Evolutionary conservation across 2,329 filamentous ascomycete species (phyloP).

Genomic region (Talaromyces verruculosus): DNA sequence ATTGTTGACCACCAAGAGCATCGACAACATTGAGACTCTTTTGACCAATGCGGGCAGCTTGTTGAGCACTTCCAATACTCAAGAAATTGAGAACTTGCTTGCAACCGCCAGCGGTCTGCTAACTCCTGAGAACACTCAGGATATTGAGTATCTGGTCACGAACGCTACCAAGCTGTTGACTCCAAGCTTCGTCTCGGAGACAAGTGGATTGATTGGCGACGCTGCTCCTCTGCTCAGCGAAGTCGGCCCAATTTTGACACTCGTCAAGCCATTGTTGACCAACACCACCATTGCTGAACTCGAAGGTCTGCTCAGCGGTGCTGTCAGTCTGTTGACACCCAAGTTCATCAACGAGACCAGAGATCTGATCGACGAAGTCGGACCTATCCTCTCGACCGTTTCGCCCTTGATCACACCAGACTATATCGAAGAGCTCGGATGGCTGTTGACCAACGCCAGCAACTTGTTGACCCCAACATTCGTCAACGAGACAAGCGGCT

Average conservation of each 20-base stretch:
- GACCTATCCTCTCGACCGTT: conserved; percentile 25
- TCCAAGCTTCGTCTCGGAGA: conserved; percentile 30
- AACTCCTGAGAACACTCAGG: conserved; percentile 18
- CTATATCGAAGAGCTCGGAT: conserved; percentile 17
- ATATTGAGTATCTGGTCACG: conserved; percentile 18
- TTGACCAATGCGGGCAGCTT: conserved; percentile 29
- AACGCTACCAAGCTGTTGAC: conserved; percentile 30
- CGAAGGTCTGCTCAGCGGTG: conserved; percentile 25
- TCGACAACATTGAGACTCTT: conserved; percentile 25
- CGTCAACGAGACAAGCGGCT: conserved; percentile 28
- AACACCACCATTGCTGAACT: conserved; percentile 28
- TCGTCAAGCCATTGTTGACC: conserved; percentile 25
- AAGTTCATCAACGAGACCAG: conserved; percentile 18
- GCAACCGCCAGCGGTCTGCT: conserved; percentile 28
- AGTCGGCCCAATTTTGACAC: conserved; percentile 7
- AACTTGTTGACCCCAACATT: conserved; percentile 29
- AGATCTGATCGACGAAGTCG: conserved; percentile 12
- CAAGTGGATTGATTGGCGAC: conserved; percentile 22
- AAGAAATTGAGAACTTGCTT: conserved; percentile 28
- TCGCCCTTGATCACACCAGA: conserved; percentile 12
- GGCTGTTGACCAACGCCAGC: conserved; percentile 24
- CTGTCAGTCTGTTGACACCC: conserved; percentile 28
- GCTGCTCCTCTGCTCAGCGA: conserved; percentile 17
- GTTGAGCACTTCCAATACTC: conserved; percentile 26
- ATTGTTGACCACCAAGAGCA: conserved; percentile 27